Evolutionary conservation across 139 green algal genomes (phyloP).

Genomic region (Pleodorina starrii): DNA sequence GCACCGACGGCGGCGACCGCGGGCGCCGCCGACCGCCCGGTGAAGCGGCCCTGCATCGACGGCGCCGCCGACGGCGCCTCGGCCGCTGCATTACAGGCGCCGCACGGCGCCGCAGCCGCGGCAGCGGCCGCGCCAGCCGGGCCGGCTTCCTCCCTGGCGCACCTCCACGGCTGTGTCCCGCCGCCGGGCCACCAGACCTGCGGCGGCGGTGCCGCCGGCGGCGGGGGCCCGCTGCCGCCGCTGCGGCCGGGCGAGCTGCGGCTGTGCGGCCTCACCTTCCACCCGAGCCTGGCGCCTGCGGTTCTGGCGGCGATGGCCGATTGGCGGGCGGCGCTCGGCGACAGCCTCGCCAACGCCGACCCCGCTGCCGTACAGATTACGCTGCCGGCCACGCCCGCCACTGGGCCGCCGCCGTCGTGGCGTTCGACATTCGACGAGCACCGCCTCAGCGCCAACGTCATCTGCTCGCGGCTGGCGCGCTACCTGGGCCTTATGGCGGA

Average conservation of each 20-base stretch:
- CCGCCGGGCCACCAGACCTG: background rate
- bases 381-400: background rate
- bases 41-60: background rate
- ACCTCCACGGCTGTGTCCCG: slow-evolving; percentile 30
- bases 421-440: background rate
- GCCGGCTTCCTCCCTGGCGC: background rate
- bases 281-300: background rate
- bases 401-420: background rate
- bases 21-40: background rate
- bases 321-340: background rate
- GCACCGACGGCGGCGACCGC: background rate
- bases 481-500: background rate
- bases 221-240: slow-evolving; percentile 12
- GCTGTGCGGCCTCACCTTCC: slow-evolving; percentile 40
- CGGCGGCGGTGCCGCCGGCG: too few species aligned
- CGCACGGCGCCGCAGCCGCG: background rate
- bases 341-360: background rate
- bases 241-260: slow-evolving; percentile 22
- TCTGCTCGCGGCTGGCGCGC: background rate
- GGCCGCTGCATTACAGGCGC: background rate
- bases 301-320: background rate
- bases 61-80: background rate
- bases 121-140: background rate
- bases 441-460: background rate
- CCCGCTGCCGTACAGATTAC: slow-evolving; percentile 1